Evolutionary conservation across 352 stramenopile species (phyloP), one percentile per base, ranked within the genome.

Genomic region (Hyaloperonospora brassicae): DNA sequence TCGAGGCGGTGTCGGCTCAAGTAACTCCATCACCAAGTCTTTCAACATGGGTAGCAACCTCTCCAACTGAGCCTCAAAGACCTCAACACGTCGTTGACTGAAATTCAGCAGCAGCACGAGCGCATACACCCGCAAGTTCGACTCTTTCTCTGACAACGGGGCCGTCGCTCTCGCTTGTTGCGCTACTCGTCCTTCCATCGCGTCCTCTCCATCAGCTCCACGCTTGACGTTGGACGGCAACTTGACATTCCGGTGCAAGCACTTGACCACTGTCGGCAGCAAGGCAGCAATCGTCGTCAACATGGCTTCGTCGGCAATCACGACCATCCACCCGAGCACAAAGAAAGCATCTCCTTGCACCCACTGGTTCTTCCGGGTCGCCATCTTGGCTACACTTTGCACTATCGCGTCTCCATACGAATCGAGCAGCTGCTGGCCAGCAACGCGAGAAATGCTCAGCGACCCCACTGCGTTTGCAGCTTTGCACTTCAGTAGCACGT

Each of bases 401-500:
- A 84, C 45, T 14, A 86, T 59, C 40, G 55, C 48, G 0, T 64
- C 41, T 23, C 77, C 76, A 44, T 80, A 66, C 5, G 43, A 25
- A 52, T 79, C 73, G 31, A 90, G 58, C 45, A 90, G 51, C 11
- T 66, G 65, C 55, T 88, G 79, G 0, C 79, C 79, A 12, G 79
- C 79, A 24, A 90, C 77, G 5, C 79, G 72, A 3, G 79, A 90
- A 50, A 81, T 84, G 43, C 79, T 88, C 39, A 90, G 56, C 35
- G 79, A 84, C 2, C 79, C 79, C 13, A 90, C 66, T 2, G 79
- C 77, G 45, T 81, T 90, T 10, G 79, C 79, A 5, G 77, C 79
- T 51, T 90, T 90, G 62, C 79, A 90, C 50, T 90, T 90, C 17
- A 90, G 65, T 46, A 77, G 70, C 48, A 90, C 76, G 48, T 90